Percentiles rank a stretch among this genome's conserved stretches.
Evolutionary conservation across 768 basidiomycete genomes (phyloP).

Genomic region (Trametes cubensis): DNA sequence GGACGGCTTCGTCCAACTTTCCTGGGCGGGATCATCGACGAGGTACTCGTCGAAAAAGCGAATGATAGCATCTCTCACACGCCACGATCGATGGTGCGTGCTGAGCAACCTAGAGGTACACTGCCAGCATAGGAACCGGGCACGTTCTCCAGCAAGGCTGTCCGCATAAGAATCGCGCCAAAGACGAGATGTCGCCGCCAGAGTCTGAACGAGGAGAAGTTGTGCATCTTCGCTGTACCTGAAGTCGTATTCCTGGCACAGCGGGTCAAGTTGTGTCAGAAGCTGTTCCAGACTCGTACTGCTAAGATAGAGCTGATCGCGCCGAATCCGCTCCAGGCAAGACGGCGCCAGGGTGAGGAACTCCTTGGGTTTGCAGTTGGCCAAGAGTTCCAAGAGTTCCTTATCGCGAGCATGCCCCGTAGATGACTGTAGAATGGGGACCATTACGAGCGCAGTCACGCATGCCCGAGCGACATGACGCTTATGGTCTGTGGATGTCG

Average conservation of each 20-base stretch:
- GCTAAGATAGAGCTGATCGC: slow-evolving; percentile 56
- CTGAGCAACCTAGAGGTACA: slow-evolving; percentile 36
- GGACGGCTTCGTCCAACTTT: slow-evolving; percentile 44
- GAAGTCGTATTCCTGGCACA: slow-evolving; percentile 58
- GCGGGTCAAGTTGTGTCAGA: slow-evolving; percentile 53
- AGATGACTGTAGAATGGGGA: slow-evolving; percentile 65
- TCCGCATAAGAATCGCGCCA: slow-evolving; percentile 49
- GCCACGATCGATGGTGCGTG: slow-evolving; percentile 61
- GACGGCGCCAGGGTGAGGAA: slow-evolving; percentile 62
- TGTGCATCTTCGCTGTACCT: slow-evolving; percentile 56
- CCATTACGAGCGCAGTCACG: slow-evolving; percentile 59
- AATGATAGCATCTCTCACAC: slow-evolving; percentile 62
- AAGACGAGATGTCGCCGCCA: slow-evolving; percentile 63
- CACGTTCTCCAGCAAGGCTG: slow-evolving; percentile 42
- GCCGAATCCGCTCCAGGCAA: slow-evolving; percentile 57
- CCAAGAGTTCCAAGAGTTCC: slow-evolving; percentile 56
- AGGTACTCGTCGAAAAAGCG: slow-evolving; percentile 72
- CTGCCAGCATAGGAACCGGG: slow-evolving; percentile 41
- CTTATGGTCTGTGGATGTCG: not conserved
- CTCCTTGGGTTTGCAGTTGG: slow-evolving; percentile 51
- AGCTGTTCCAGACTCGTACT: slow-evolving; percentile 53
- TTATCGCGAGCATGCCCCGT: slow-evolving; percentile 65
- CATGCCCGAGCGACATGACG: slow-evolving; percentile 52
- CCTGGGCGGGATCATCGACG: slow-evolving; percentile 53
- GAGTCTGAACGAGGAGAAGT: slow-evolving; percentile 56